These are phyloP conservation scores for Citeromyces hawaiiensis DNA, from an alignment of 1,139 yeast species.

Conservation along the genomic window DNA sequence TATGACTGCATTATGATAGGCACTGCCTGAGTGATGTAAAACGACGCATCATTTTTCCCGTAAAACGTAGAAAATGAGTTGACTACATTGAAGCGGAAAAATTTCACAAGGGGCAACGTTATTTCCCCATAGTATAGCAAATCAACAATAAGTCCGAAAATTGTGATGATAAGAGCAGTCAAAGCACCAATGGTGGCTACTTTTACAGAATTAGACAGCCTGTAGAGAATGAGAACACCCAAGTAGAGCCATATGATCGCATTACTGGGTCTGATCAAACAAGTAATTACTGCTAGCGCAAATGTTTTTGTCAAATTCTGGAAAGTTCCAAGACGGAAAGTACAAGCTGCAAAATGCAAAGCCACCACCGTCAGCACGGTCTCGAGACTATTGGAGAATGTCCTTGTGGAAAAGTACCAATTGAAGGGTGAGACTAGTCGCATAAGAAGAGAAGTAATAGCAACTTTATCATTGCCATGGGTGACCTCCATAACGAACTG, in stretches of 20 bases:
- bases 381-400: constrained; percentile 81
- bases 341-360: constrained; percentile 64
- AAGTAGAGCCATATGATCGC: constrained; percentile 57
- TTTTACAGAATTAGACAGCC: constrained; percentile 6
- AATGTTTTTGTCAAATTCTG: not conserved
- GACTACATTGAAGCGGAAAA: constrained; percentile 63
- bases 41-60: constrained; percentile 79
- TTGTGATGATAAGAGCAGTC: constrained; percentile 13
- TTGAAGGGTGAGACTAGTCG: constrained; percentile 70
- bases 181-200: constrained; percentile 13
- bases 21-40: constrained; percentile 69
- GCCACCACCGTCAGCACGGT: constrained; percentile 61
- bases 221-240: constrained; percentile 27
- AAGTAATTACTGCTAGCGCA: constrained; percentile 36
- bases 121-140: constrained; percentile 40
- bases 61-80: constrained; percentile 69
- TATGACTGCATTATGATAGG: constrained; percentile 63
- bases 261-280: constrained; percentile 77
- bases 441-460: constrained; percentile 31
- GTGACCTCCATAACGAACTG: constrained; percentile 28
- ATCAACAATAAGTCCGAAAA: constrained; percentile 36
- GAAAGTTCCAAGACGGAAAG: constrained; percentile 7
- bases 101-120: constrained; percentile 56
- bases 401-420: constrained; percentile 68
- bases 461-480: constrained; percentile 20